Evolutionary conservation across 2,329 filamentous ascomycete genomes (phyloP).

Genomic region (Beauveria rudraprayagi): DNA sequence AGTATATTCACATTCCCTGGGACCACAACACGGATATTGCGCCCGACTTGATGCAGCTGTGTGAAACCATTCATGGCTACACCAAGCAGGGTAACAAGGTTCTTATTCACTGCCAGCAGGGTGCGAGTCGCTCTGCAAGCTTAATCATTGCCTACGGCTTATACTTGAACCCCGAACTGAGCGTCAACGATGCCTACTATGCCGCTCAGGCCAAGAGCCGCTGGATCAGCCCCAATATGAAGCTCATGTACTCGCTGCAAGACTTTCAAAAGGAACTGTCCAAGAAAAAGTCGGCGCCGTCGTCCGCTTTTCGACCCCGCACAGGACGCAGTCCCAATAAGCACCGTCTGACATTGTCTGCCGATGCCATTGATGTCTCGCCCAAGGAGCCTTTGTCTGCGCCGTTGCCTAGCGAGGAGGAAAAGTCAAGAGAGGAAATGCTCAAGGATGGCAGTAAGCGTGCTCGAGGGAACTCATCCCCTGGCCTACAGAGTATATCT

Average conservation of each 20-base stretch:
- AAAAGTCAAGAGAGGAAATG: conserved; percentile 31
- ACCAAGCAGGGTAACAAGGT: conserved; percentile 69
- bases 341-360: conserved; percentile 53
- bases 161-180: conserved; percentile 67
- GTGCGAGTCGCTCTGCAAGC: conserved; percentile 76
- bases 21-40: conserved; percentile 85
- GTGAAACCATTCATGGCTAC: conserved; percentile 66
- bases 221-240: conserved; percentile 91
- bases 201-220: conserved; percentile 71
- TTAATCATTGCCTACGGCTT: conserved; percentile 80
- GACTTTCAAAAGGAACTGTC: conserved; percentile 64
- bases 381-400: conserved; percentile 53
- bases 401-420: conserved; percentile 48
- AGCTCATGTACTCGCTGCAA: conserved; percentile 80
- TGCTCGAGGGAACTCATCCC: conserved; percentile 45
- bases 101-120: conserved; percentile 78
- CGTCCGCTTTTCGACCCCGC: conserved; percentile 38
- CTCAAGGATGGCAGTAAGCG: conserved; percentile 35
- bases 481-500: conserved; percentile 41
- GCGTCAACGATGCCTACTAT: conserved; percentile 76
- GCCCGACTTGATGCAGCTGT: conserved; percentile 64
- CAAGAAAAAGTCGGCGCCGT: conserved; percentile 38
- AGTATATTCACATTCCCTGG: conserved; percentile 84
- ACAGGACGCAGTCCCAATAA: conserved; percentile 49
- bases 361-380: conserved; percentile 45